Percentiles rank a stretch among this genome's conserved stretches.
phyloP scores from a whole-genome alignment of 2,329 filamentous ascomycete species.

The Myotisia sp. region DNA sequence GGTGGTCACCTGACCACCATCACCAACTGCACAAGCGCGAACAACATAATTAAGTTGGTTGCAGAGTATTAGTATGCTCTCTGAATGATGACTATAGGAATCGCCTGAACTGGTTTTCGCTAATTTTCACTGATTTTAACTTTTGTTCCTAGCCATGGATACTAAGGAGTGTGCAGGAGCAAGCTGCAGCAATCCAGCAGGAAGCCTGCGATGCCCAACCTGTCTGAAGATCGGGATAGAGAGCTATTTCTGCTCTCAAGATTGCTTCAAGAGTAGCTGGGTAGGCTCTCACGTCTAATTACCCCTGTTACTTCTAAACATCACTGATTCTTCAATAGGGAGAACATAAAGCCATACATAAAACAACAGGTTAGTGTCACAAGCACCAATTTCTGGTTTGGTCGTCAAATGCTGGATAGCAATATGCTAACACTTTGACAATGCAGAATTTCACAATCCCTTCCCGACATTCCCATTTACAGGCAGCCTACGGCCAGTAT shows the following conservation, averaged over 20 bases:
- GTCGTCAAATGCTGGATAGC: slow-evolving; percentile 21
- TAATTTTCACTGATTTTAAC: no score
- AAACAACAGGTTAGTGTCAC: slow-evolving; percentile 55
- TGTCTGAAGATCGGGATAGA: slow-evolving; percentile 83
- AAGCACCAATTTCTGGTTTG: slow-evolving; percentile 40
- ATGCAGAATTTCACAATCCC: slow-evolving; percentile 76
- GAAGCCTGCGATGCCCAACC: slow-evolving; percentile 79
- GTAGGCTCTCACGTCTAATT: slow-evolving; percentile 39
- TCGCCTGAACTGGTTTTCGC: no score
- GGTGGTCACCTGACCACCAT: no score
- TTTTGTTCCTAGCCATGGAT: no score
- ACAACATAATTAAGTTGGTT: no score
- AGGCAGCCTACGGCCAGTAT: slow-evolving; percentile 70
- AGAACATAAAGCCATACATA: slow-evolving; percentile 73
- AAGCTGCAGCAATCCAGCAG: slow-evolving; percentile 77
- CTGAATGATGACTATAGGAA: no score
- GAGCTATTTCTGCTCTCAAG: slow-evolving; percentile 94
- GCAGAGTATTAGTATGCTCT: no score
- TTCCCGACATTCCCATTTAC: slow-evolving; percentile 79
- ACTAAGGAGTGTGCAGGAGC: slow-evolving; percentile 51
- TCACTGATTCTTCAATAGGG: slow-evolving; percentile 36
- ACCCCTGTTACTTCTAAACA: slow-evolving; percentile 2
- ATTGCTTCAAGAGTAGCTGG: slow-evolving; percentile 99
- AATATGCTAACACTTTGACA: slow-evolving; percentile 42
- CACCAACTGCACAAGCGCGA: no score